Evolutionary conservation across 805 yeast species (phyloP).

Genomic region (Yarrowia hollandica): DNA sequence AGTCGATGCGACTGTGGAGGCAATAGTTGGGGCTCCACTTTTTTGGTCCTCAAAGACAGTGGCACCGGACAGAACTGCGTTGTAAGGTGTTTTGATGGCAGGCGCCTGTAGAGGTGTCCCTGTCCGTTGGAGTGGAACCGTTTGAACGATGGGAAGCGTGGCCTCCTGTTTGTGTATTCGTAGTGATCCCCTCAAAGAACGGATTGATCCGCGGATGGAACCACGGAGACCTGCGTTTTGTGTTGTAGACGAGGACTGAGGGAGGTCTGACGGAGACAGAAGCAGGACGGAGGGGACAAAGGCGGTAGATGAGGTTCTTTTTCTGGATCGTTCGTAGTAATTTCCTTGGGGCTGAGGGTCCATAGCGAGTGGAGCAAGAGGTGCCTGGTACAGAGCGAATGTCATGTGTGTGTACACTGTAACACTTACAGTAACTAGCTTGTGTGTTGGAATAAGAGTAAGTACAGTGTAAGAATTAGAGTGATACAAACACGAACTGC

Average conservation of each 20-base stretch:
- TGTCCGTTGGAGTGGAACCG: conserved; percentile 1
- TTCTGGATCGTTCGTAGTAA: not conserved
- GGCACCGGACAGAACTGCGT: conserved; percentile 3
- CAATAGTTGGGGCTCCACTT: conserved; percentile 5
- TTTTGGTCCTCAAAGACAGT: conserved; percentile 10
- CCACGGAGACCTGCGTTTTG: conserved; percentile 14
- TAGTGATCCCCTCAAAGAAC: conserved; percentile 14
- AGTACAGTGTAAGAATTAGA: no score
- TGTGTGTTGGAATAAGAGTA: no score
- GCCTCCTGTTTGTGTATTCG: conserved; percentile 12
- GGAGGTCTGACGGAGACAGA: not conserved
- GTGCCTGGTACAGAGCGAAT: not conserved
- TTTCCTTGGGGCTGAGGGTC: not conserved
- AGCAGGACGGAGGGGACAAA: not conserved
- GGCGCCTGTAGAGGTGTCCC: conserved; percentile 2
- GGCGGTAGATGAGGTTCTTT: not conserved
- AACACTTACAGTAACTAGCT: no score
- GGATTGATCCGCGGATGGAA: conserved; percentile 14
- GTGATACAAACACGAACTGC: no score
- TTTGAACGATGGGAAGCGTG: not conserved
- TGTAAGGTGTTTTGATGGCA: not conserved
- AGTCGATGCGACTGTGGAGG: conserved; percentile 11
- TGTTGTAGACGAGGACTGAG: not conserved
- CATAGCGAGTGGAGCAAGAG: conserved; percentile 19
- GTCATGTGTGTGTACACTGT: not conserved